Evolutionary conservation across 352 stramenopile genomes (phyloP).

Genomic region (Discostella stelligera): DNA sequence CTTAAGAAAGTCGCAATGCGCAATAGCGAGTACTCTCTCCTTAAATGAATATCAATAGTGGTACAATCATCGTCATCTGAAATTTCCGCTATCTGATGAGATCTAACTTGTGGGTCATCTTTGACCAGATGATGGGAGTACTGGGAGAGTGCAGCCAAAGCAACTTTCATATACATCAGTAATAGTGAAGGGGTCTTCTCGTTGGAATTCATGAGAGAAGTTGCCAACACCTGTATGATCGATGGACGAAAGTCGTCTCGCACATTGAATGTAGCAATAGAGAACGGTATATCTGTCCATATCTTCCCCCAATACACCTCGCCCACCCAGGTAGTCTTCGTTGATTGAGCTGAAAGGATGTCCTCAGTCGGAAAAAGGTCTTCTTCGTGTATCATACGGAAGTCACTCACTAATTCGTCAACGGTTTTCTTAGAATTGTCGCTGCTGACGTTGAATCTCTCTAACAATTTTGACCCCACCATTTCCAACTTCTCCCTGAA

Average conservation of each 20-base stretch:
- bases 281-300: conserved; percentile 44
- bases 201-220: conserved; percentile 35
- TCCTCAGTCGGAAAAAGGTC: conserved; percentile 21
- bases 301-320: conserved; percentile 34
- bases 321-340: neutral
- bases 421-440: conserved; percentile 47
- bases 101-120: conserved; percentile 3
- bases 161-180: conserved; percentile 39
- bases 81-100: conserved; percentile 5
- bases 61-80: neutral
- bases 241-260: conserved; percentile 40
- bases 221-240: conserved; percentile 53
- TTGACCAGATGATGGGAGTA: conserved; percentile 18
- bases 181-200: conserved; percentile 40
- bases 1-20: conserved; percentile 43
- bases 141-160: conserved; percentile 30
- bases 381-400: conserved; percentile 56
- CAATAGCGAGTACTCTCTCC: conserved; percentile 26
- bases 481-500: conserved; percentile 36
- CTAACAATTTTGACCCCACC: conserved; percentile 50
- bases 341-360: neutral
- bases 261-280: conserved; percentile 25
- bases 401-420: conserved; percentile 73
- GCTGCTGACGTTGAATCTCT: conserved; percentile 58
- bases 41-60: conserved; percentile 11